phyloP scores from a whole-genome alignment of 2,329 filamentous ascomycete species.

The Phyllosticta citribraziliensis region DNA sequence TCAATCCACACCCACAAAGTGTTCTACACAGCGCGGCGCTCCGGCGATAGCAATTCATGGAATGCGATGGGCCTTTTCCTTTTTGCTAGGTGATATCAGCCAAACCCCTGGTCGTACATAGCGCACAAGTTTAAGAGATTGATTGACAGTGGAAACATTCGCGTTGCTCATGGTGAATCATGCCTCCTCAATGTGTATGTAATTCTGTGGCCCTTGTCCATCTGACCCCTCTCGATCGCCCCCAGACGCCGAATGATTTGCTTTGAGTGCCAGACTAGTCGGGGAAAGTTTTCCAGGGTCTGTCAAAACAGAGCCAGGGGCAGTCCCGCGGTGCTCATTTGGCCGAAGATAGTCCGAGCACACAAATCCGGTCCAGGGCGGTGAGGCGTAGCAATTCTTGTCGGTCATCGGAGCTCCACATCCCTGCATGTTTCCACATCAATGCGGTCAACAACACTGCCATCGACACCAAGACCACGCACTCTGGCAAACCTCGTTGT shows the following conservation, averaged over 20 bases:
- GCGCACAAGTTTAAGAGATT: not conserved
- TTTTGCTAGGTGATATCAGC: not conserved
- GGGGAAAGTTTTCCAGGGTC: not conserved
- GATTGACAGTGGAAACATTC: not conserved
- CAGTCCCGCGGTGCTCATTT: not conserved
- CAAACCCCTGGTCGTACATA: not conserved
- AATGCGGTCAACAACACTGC: not conserved
- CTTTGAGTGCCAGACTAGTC: not conserved
- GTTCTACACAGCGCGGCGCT: constrained; percentile 4
- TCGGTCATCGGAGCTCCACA: not conserved
- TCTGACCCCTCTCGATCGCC: not conserved
- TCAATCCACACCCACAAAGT: no score
- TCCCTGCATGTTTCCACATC: not conserved
- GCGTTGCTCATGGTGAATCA: not conserved
- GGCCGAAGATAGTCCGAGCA: not conserved
- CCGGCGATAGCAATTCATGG: constrained; percentile 2
- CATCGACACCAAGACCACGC: not conserved
- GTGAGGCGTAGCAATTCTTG: not conserved
- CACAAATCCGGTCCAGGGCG: not conserved
- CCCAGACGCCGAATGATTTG: not conserved
- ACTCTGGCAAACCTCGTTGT: not conserved
- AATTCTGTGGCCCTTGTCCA: not conserved
- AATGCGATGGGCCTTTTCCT: not conserved
- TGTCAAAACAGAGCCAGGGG: not conserved
- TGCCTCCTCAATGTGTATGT: not conserved